Evolutionary conservation across 1,284 basidiomycete genomes (phyloP), one percentile per base, ranked within the genome.

Genomic region (Marasmius tenuissimus): DNA sequence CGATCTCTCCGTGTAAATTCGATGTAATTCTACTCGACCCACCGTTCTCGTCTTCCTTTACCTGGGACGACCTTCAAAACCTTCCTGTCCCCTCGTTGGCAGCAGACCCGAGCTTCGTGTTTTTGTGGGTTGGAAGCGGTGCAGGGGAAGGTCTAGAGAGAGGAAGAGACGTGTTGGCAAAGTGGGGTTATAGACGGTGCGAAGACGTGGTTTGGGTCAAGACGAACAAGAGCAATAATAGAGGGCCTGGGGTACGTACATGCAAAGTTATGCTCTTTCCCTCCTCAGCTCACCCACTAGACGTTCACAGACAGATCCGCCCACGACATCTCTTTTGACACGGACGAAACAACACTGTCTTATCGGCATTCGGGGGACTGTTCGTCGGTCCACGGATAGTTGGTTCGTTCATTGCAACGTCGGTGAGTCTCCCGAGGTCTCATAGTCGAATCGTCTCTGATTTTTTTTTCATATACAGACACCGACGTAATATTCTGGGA

Each of bases 321-420:
- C 92, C 1, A 93, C 92, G 7, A 92, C 89, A 1, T 92, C 91
- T 3, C 75, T 97, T 34, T 82, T 97, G 54, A 93, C 91, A 8
- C 84, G 93, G 40, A 96, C 95, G 57, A 96, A 97, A 72, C 93
- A 98, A 70, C 97, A 99, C 72, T 98, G 96, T 76, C 79, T 98
- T 50, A 98, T 99, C 86, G 97, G 97, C n/a, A 99, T 99, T 67
- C 87, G 94, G 39, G 97, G 97, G 1, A 99, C 97, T 0, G 97
- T 99, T 2, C 87, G 96, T 16, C 84, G 97, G 33, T 96, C 93
- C 20, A 95, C 92, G 1, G 97, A 99, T 73, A 89, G 87, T 61
- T 92, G 93, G 87, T 97, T 98, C 73, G 96, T 98, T 0, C 96
- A 99, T 75, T 98, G 97, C 75, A 99, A 99, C 74, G 91, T 99